Evolutionary conservation across 805 yeast genomes (phyloP), one percentile per base, ranked within the genome.

Genomic region (Jamesozyma hellenica): DNA sequence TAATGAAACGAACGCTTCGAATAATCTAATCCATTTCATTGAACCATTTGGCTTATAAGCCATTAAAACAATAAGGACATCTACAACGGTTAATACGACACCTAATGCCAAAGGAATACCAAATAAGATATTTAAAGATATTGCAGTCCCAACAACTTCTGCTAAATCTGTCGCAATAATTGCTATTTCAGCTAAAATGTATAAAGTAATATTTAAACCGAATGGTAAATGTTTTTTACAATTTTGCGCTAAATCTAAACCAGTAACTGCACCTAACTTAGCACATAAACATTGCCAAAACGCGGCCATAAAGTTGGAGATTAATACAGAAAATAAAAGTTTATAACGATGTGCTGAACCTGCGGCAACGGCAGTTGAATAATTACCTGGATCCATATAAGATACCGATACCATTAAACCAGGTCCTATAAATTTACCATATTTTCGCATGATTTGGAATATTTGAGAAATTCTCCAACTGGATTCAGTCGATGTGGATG

Each of bases 371-470:
- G 92, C 94, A 1, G 96, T 85, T 29, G 95, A 82, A 61, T 88
- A 90, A 63, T 92, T 90, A 4, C 98, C 98, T 0, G 98, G 97
- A 53, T 90, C 97, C 86, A 92, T 85, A 59, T 88, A 92, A 0
- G 96, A 90, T 27, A 90, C 95, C 4, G 88, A 74, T 2, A 92
- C 94, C 94, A 90, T 82, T 35, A 90, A 65, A 0, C 98, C 97
- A 0, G 97, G 97, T 0, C 97, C 97, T n/a, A 90, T 68, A 56
- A 82, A 83, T 45, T 68, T 62, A 31, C 68, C 61, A 57, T 79
- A 82, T 49, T 78, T 79, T 31, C 53, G 48, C 8, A 66, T 17
- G 2, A 59, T 41, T 18, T 36, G 39, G 11, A 27, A 27, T 4
- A 27, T 4, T 27, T n/a, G 6, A 27, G 23, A n/a, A n/a, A n/a